These are phyloP conservation scores for Oemleria cerasiformis DNA, from an alignment of 306 rosid species.

Conservation along the genomic window DNA sequence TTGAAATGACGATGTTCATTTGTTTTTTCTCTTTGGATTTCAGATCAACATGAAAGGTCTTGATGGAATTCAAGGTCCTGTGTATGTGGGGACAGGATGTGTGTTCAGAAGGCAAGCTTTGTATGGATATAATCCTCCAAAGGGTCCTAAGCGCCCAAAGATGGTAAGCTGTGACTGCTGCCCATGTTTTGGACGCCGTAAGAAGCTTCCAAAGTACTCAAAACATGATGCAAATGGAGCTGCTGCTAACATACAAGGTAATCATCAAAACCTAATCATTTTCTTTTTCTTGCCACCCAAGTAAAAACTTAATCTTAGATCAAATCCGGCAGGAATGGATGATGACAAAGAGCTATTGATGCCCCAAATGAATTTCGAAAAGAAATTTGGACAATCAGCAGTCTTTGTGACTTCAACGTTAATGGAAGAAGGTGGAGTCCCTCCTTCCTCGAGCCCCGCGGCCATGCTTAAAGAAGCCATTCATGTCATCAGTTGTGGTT, in stretches of 20 bases:
- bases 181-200: conserved; percentile 87
- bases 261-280: neutral
- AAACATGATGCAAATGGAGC: conserved; percentile 64
- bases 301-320: neutral
- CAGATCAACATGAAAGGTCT: conserved; percentile 98
- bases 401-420: conserved; percentile 91
- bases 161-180: conserved; percentile 95
- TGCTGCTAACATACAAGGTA: conserved; percentile 42
- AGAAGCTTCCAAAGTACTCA: conserved; percentile 58
- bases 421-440: conserved; percentile 80
- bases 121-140: conserved; percentile 88
- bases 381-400: conserved; percentile 88
- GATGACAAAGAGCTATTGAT: conserved; percentile 75
- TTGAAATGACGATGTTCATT: conserved; percentile 8
- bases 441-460: conserved; percentile 77
- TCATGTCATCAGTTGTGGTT: conserved; percentile 85
- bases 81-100: conserved; percentile 96
- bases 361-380: conserved; percentile 94
- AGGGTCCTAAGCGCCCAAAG: conserved; percentile 88
- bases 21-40: conserved; percentile 29
- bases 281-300: neutral
- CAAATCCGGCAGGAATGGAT: conserved; percentile 46
- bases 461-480: conserved; percentile 89
- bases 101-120: conserved; percentile 92
- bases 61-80: conserved; percentile 97